Conservation (phyloP, 495 filamentous ascomycete species). For the Aspergillus egyptiacus region DNA sequence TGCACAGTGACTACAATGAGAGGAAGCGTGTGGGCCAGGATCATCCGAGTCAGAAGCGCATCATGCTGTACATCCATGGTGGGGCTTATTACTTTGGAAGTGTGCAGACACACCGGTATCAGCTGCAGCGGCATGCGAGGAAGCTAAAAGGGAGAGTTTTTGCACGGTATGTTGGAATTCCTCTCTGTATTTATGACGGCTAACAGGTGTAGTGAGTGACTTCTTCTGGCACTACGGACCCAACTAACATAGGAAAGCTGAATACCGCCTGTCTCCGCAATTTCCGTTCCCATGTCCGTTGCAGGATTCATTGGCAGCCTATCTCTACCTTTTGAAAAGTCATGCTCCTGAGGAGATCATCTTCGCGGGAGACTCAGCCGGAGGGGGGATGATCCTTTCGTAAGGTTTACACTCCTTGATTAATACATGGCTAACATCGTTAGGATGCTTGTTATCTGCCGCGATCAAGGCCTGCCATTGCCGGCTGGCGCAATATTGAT, state of each 20-base stretch:
- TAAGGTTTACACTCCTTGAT: slow-evolving; percentile 19
- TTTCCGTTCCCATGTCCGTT: slow-evolving; percentile 92
- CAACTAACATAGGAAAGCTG: slow-evolving; percentile 36
- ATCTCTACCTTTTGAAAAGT: slow-evolving; percentile 68
- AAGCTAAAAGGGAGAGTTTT: slow-evolving; percentile 86
- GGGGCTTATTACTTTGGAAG: slow-evolving; percentile 84
- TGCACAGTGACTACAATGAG: slow-evolving; percentile 72
- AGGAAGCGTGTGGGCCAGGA: slow-evolving; percentile 45
- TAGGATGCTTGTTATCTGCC: slow-evolving; percentile 68
- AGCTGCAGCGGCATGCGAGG: slow-evolving; percentile 89
- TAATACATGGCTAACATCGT: slow-evolving; percentile 15
- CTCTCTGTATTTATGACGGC: slow-evolving; percentile 3
- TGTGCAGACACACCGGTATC: slow-evolving; percentile 91
- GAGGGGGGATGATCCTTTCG: slow-evolving; percentile 77
- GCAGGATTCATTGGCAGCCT: slow-evolving; percentile 81
- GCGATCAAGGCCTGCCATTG: slow-evolving; percentile 73
- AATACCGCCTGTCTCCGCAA: slow-evolving; percentile 86
- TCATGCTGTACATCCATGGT: slow-evolving; percentile 93
- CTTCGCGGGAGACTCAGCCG: slow-evolving; percentile 83
- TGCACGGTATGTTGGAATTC: slow-evolving; percentile 49
- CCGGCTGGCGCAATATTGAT: slow-evolving; percentile 88
- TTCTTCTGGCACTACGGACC: too few species aligned
- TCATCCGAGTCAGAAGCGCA: slow-evolving; percentile 51
- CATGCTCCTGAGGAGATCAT: slow-evolving; percentile 76
- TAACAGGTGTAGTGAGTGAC: slow-evolving; percentile 35